A percentile compares a stretch with the other conserved stretches of the same genome.
phyloP scores from a whole-genome alignment of 2,329 filamentous ascomycete genomes.

The Trematosphaeria pertusa region DNA sequence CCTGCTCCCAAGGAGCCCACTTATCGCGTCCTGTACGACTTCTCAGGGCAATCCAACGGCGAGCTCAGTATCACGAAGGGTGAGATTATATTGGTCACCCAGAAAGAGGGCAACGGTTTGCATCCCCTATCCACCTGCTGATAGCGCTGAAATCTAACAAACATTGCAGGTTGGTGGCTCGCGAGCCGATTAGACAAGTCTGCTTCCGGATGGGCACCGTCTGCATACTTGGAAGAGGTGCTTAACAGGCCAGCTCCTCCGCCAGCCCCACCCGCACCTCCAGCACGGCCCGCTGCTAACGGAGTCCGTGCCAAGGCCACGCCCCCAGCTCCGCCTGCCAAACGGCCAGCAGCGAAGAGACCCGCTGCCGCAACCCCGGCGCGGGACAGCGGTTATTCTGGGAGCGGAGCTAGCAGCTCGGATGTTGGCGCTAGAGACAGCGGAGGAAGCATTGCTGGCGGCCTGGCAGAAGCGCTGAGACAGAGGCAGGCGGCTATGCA shows the following conservation, averaged over 20 bases:
- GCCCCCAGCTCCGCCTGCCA: slow-evolving; percentile 79
- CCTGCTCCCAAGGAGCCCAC: slow-evolving; percentile 72
- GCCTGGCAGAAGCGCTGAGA: slow-evolving; percentile 58
- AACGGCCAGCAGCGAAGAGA: slow-evolving; percentile 78
- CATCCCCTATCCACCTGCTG: slow-evolving; percentile 11
- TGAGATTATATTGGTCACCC: slow-evolving; percentile 86
- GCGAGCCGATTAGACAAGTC: slow-evolving; percentile 73
- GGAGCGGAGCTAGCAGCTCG: slow-evolving; percentile 46
- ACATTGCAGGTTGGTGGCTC: slow-evolving; percentile 85
- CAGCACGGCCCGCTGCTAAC: slow-evolving; percentile 67
- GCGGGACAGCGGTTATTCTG: slow-evolving; percentile 67
- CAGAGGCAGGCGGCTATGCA: slow-evolving; percentile 59
- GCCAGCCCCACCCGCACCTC: slow-evolving; percentile 55
- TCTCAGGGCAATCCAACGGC: slow-evolving; percentile 81
- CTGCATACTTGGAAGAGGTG: slow-evolving; percentile 91
- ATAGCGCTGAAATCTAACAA: no score
- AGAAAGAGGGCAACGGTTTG: slow-evolving; percentile 94
- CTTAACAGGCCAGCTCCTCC: slow-evolving; percentile 63
- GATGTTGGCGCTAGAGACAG: slow-evolving; percentile 50
- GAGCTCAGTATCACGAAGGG: slow-evolving; percentile 82
- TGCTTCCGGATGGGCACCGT: slow-evolving; percentile 91
- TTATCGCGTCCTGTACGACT: slow-evolving; percentile 93
- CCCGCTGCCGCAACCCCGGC: slow-evolving; percentile 70
- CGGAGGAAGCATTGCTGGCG: slow-evolving; percentile 55
- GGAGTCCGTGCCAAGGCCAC: slow-evolving; percentile 67